Evolutionary conservation across 2,329 filamentous ascomycete genomes (phyloP).

Genomic region (Clonostachys solani): DNA sequence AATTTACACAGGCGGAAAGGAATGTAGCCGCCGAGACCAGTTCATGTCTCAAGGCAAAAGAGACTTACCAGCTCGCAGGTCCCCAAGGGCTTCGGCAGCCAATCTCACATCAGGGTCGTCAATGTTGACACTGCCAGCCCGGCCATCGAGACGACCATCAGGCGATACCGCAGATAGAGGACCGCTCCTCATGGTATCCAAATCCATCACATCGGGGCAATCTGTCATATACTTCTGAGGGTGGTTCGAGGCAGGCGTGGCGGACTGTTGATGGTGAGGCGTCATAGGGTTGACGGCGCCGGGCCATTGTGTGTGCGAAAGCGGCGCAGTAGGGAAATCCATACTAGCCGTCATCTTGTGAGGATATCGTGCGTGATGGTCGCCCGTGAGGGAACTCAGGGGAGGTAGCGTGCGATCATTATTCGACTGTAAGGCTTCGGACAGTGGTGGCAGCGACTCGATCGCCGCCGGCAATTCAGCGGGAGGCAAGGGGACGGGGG

Average conservation of each 20-base stretch:
- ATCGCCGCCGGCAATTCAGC: no score
- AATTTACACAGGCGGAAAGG: not conserved
- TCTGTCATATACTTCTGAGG: constrained; percentile 27
- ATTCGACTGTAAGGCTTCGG: not conserved
- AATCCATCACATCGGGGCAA: constrained; percentile 43
- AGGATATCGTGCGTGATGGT: constrained; percentile 11
- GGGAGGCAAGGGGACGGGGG: no score
- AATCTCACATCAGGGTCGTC: constrained; percentile 65
- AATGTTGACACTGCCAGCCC: constrained; percentile 49
- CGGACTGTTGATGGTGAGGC: no score
- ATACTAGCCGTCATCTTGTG: constrained; percentile 11
- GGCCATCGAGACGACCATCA: constrained; percentile 35
- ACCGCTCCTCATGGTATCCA: constrained; percentile 36
- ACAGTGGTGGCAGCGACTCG: constrained; percentile 9
- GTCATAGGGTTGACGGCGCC: no score
- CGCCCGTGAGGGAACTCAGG: constrained; percentile 25
- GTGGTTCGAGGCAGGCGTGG: no score
- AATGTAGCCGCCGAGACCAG: not conserved
- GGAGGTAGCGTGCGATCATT: constrained; percentile 24
- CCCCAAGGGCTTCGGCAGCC: constrained; percentile 72
- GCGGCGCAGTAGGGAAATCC: constrained; percentile 11
- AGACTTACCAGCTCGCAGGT: constrained; percentile 65
- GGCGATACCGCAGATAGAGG: constrained; percentile 38
- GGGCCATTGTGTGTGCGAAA: not conserved
- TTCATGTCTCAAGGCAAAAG: not conserved